Base-by-base conservation (phyloP, 345 rosid species). In the Rhodamnia argentea region DNA sequence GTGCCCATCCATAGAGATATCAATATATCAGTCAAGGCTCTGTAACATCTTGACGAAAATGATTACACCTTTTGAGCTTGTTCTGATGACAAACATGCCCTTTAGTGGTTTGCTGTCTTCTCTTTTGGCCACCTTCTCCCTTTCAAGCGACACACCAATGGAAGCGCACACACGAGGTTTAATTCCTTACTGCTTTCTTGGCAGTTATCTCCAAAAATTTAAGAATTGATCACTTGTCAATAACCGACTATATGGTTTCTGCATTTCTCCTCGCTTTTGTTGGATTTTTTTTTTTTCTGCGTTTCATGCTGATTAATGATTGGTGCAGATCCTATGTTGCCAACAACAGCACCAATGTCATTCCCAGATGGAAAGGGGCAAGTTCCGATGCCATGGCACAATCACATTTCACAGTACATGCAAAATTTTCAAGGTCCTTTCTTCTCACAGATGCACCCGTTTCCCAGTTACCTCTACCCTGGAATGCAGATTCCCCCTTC, bases 401-500 rank as follows among this genome's bases (percentile, higher is more conserved):
- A 91, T 87, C 95, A 95, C 87, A 87, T 86, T 85, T 95, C 96
- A 85, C 99, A 89, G 78, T 94, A 94, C 92, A 93, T 93, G 95
- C 95, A 94, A 59, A 93, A 93, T 87, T 96, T 95, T 87, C 97
- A 94, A 86, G 98, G 97, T 70, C 92, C 95, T 26, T 82, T 86
- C 15, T 92, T 89, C 86, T 94, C 88, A n/a, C 96, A 93, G 84
- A 87, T 91, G 90, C 88, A 90, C 13, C 94, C 95, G 82, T 96
- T 92, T 87, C 95, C 90, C 83, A 91, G 96, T 62, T 97, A 94
- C 87, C 87, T 90, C 87, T 94, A 64, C 86, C 96, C 98, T 18
- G 98, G 97, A 64, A 92, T 94, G 97, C 97, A 91, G 83, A 90
- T 89, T 83, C 90, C 92, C 22, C 86, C 97, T n/a, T 95, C 96